A percentile compares a stretch with the other conserved stretches of the same genome.
These are phyloP conservation scores for Herpetospermum pedunculosum DNA, from an alignment of 306 rosid genomes.

Conservation along the genomic window DNA sequence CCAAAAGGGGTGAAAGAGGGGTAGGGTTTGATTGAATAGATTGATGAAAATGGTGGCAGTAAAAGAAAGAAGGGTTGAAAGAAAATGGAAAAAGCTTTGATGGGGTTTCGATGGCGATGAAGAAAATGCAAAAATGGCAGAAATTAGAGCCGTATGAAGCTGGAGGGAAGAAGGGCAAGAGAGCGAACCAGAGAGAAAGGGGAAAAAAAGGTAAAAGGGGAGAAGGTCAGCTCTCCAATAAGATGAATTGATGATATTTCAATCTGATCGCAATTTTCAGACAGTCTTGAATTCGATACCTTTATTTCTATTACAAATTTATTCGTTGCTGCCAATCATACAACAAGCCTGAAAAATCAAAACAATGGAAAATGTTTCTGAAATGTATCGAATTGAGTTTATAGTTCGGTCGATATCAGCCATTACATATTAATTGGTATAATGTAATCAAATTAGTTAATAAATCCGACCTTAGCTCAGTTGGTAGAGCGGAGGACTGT, in stretches of 20 bases:
- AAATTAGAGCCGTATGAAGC: not conserved
- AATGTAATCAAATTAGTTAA: not conserved
- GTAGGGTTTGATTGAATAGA: not conserved
- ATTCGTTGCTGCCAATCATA: not conserved
- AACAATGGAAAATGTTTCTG: not conserved
- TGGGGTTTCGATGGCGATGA: not conserved
- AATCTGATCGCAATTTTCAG: not conserved
- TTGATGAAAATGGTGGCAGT: constrained; percentile 21
- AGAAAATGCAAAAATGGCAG: not conserved
- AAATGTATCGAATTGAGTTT: not conserved
- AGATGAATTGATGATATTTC: too few species aligned
- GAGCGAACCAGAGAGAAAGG: not conserved
- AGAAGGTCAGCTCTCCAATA: not conserved
- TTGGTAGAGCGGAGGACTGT: too few species aligned
- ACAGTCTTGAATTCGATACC: not conserved
- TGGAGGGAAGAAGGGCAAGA: not conserved
- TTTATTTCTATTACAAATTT: not conserved
- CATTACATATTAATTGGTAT: not conserved
- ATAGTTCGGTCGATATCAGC: not conserved
- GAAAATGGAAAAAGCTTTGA: not conserved
- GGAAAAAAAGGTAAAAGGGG: not conserved
- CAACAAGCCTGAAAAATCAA: not conserved
- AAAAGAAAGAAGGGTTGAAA: constrained; percentile 27
- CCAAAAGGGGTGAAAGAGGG: not conserved
- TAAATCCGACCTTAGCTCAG: too few species aligned